Percentiles rank a stretch among this genome's conserved stretches.
These are phyloP conservation scores for Candida quercuum DNA, from an alignment of 805 yeast species.

Conservation along the genomic window DNA sequence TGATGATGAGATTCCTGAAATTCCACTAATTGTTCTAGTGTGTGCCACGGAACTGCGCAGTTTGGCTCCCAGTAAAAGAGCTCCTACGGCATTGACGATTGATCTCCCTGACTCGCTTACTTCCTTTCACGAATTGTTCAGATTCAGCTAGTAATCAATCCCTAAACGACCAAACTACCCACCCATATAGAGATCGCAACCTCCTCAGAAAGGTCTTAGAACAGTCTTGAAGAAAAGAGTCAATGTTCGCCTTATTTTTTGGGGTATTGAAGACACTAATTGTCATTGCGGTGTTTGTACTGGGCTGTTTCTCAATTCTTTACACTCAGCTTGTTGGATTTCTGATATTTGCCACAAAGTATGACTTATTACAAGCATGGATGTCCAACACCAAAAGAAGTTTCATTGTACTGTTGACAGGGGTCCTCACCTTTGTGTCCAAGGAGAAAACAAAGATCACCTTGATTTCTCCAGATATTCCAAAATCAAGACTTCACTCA, in stretches of 20 bases:
- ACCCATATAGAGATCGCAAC: no score
- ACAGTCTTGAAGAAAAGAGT: background rate
- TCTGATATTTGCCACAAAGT: conserved; percentile 26
- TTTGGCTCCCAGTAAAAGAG: no score
- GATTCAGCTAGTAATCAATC: no score
- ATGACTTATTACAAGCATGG: conserved; percentile 33
- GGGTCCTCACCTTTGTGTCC: conserved; percentile 43
- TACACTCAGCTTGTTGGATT: conserved; percentile 39
- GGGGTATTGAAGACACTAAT: conserved; percentile 13
- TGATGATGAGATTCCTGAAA: no score
- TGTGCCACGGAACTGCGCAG: no score
- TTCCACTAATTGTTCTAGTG: no score
- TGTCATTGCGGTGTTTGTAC: conserved; percentile 7
- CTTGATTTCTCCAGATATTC: conserved; percentile 39
- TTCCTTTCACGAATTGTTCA: no score
- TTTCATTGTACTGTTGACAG: conserved; percentile 50
- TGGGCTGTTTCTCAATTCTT: conserved; percentile 41
- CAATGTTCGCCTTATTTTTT: background rate
- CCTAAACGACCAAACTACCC: no score
- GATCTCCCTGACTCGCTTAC: no score
- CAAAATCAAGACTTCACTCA: conserved; percentile 6
- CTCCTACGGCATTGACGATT: no score
- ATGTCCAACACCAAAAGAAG: conserved; percentile 51
- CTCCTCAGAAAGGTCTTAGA: background rate
- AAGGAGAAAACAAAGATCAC: conserved; percentile 41